Conservation (phyloP, 495 filamentous ascomycete species). For the Annulohypoxylon stygium region DNA sequence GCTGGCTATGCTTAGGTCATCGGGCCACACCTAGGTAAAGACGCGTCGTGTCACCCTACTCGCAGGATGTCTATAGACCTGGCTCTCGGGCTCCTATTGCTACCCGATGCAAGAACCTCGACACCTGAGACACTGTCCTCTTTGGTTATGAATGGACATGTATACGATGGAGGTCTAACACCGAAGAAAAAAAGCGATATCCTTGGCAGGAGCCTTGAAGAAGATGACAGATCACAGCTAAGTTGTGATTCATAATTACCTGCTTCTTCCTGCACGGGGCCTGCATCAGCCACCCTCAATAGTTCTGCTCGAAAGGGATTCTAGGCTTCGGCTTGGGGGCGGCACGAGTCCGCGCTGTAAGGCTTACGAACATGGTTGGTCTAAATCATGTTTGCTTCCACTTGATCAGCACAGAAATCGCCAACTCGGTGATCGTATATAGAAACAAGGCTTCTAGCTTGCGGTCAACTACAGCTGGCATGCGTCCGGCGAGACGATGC, state of each 20-base stretch:
- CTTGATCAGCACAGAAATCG: conserved; percentile 8
- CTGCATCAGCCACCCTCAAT: conserved; percentile 22
- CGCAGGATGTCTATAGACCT: background rate
- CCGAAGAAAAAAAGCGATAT: background rate
- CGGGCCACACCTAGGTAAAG: conserved; percentile 6
- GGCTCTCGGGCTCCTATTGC: background rate
- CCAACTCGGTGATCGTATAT: background rate
- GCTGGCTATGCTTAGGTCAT: background rate
- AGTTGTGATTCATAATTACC: background rate
- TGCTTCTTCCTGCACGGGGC: background rate
- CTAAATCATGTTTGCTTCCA: background rate
- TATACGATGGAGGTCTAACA: background rate
- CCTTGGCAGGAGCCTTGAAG: background rate
- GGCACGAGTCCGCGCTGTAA: background rate
- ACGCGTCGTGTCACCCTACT: background rate
- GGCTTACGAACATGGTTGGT: background rate
- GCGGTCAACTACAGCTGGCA: background rate
- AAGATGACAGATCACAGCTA: background rate
- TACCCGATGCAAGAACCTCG: background rate
- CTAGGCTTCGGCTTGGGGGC: background rate
- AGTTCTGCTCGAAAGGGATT: background rate
- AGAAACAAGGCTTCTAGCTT: background rate
- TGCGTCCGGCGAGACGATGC: background rate
- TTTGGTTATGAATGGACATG: background rate
- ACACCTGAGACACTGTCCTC: background rate